These are phyloP conservation scores for Xanthoparmelia taractica DNA, from an alignment of 495 filamentous ascomycete genomes.

Conservation along the genomic window DNA sequence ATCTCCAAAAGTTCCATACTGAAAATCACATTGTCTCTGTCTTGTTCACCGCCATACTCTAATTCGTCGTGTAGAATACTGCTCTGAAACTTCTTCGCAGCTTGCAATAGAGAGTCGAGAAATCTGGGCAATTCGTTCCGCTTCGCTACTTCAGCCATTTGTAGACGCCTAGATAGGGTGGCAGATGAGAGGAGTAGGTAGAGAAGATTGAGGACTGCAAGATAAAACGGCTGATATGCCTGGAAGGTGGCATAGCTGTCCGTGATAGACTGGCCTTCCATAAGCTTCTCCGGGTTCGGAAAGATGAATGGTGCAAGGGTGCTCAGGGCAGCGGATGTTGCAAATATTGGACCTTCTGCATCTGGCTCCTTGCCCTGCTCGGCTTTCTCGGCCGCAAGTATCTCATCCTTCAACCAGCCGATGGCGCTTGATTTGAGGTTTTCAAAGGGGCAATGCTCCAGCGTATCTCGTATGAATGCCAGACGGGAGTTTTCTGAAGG, in stretches of 20 bases:
- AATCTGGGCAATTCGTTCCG: neutral
- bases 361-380: neutral
- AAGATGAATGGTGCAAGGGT: constrained; percentile 44
- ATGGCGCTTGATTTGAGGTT: constrained; percentile 75
- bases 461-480: constrained; percentile 67
- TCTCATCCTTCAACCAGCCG: constrained; percentile 80
- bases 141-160: constrained; percentile 8
- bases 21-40: neutral
- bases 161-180: constrained; percentile 21
- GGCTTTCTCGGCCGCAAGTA: constrained; percentile 43
- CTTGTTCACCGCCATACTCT: neutral
- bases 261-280: constrained; percentile 4
- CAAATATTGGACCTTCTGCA: constrained; percentile 43
- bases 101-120: neutral
- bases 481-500: constrained; percentile 62
- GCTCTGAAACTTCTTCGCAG: neutral
- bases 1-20: neutral
- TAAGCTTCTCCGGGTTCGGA: constrained; percentile 32
- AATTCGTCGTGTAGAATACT: neutral
- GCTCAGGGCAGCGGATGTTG: constrained; percentile 42
- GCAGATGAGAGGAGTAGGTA: constrained; percentile 38
- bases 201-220: constrained; percentile 44
- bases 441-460: constrained; percentile 69
- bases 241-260: constrained; percentile 30
- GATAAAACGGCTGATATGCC: constrained; percentile 35